Evolutionary conservation across 805 yeast genomes (phyloP).

Genomic region (Kuraishia floccosa): DNA sequence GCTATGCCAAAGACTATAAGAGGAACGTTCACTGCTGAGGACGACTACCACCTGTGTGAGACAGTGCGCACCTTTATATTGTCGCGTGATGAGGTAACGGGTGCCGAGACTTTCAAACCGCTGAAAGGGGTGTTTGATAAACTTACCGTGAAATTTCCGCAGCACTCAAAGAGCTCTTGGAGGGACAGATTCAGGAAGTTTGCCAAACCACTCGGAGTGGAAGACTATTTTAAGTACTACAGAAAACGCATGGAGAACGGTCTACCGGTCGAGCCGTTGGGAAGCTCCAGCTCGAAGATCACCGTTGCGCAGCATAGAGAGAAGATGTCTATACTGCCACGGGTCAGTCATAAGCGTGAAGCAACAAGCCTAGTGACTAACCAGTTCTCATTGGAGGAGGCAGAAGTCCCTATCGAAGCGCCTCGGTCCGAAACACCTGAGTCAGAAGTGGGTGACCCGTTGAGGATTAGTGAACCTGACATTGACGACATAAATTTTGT

Average conservation of each 20-base stretch:
- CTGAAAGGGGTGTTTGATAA: conserved; percentile 20
- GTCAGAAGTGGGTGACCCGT: too few relatives aligned
- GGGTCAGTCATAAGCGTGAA: too few relatives aligned
- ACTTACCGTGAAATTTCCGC: conserved; percentile 26
- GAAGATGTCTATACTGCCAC: too few relatives aligned
- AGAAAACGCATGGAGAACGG: conserved; percentile 26
- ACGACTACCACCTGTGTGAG: conserved; percentile 51
- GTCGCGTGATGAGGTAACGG: neutral
- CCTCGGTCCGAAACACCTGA: too few relatives aligned
- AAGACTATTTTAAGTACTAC: conserved; percentile 41
- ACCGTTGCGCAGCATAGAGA: too few relatives aligned
- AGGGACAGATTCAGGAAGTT: conserved; percentile 72
- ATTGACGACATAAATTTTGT: too few relatives aligned
- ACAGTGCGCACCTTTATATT: conserved; percentile 12
- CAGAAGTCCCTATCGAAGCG: too few relatives aligned
- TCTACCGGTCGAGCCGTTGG: conserved; percentile 41
- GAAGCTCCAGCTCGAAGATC: too few relatives aligned
- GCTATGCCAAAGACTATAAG: conserved; percentile 41
- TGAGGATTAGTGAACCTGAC: too few relatives aligned
- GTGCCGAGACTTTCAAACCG: neutral
- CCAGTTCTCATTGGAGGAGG: too few relatives aligned
- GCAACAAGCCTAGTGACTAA: too few relatives aligned
- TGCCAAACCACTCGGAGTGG: conserved; percentile 50
- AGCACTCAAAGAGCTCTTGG: conserved; percentile 66
- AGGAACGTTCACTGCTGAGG: conserved; percentile 55